Evolutionary conservation across 805 yeast species (phyloP), one percentile per base, ranked within the genome.

Genomic region (Pichia eremophila): DNA sequence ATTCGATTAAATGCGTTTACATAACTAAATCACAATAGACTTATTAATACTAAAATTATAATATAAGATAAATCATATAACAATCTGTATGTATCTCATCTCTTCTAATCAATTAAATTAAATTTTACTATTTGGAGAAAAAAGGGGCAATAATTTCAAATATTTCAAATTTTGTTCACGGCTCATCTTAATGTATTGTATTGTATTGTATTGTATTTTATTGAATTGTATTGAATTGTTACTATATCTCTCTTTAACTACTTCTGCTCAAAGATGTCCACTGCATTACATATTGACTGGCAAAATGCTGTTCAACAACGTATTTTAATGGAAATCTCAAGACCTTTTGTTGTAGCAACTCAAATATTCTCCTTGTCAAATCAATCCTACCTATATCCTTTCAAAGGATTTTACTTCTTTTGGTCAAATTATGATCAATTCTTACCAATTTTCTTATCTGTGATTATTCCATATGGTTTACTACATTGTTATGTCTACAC

Each of bases 1-100:
- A 73, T 93, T 93, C 85, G 99, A 93, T 82, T 93, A 93, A 79
- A 63, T 66, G 50, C 34, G 38, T 40, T 35, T 22, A 37, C 25
- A 15, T 10, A 12, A 34, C 7, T 14, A 29, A 10, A 29, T 12
- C 14, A 29, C 14, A 10, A 29, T 29, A 29, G 32, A 10, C 10
- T 10, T 10, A 12, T 10, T 34, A 34, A 34, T 34, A 29, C 6
- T 14, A 14, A 8, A 32, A 7, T 32, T 9, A 9, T 11, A 11
- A 32, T 32, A 7, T 12, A 32, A 32, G 10, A 34, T 12, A 34
- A 34, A 29, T 29, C 32, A 29, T 29, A 10, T 29, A 29, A 29
- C 32, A 29, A 22, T 22, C 5, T 22, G 25, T 22, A 22, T 22
- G 7, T 22, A 22, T 22, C 4, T 22, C 25, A 46, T 43, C 52